Percentiles rank a stretch among this genome's conserved stretches.
Evolutionary conservation across 257 asterid species (phyloP).

Genomic region (Catharanthus roseus): DNA sequence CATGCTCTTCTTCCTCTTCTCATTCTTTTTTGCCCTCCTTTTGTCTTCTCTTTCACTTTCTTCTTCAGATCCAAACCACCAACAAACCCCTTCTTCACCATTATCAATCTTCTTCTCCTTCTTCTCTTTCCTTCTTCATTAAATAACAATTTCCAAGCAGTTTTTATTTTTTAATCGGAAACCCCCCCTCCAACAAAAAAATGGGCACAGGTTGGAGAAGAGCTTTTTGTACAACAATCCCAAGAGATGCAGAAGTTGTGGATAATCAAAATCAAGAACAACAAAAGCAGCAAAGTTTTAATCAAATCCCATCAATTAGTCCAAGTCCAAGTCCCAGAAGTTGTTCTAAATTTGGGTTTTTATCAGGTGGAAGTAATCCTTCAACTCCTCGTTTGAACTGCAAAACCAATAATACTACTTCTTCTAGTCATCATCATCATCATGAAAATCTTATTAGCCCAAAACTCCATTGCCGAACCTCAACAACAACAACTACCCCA

Average conservation of each 20-base stretch:
- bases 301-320: constrained; percentile 27
- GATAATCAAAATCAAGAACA: constrained; percentile 23
- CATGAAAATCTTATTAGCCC: constrained; percentile 29
- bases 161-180: no score
- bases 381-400: constrained; percentile 70
- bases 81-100: neutral
- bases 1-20: constrained; percentile 21
- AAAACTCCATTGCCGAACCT: constrained; percentile 46
- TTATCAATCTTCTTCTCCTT: neutral
- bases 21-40: no score
- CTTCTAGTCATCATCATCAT: no score
- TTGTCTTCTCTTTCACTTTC: constrained; percentile 25
- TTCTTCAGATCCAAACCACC: constrained; percentile 26
- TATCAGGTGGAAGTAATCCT: constrained; percentile 42
- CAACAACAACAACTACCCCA: constrained; percentile 29
- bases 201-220: constrained; percentile 95
- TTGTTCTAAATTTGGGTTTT: constrained; percentile 32
- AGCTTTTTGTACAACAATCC: constrained; percentile 72
- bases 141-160: neutral
- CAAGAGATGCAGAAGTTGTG: constrained; percentile 39
- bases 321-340: constrained; percentile 26
- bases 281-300: constrained; percentile 17
- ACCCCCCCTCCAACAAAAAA: constrained; percentile 8
- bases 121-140: neutral
- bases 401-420: constrained; percentile 24